These are phyloP conservation scores for Cystofilobasidium bisporidii DNA, from an alignment of 768 basidiomycete species.

Conservation along the genomic window DNA sequence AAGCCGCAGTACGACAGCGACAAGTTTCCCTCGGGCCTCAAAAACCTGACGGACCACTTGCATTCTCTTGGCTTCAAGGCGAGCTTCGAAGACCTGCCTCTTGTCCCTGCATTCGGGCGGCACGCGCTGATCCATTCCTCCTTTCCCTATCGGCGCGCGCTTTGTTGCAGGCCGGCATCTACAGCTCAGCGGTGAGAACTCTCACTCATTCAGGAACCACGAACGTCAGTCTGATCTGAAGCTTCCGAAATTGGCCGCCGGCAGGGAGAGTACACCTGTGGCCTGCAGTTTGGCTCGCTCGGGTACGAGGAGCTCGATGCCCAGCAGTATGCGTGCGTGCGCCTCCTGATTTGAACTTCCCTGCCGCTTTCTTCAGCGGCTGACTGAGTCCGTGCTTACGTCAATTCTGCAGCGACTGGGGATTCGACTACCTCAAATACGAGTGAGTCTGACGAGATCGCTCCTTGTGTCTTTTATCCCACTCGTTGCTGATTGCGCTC, in stretches of 20 bases:
- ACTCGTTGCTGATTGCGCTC: neutral
- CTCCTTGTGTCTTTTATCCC: neutral
- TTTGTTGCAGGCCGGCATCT: constrained; percentile 42
- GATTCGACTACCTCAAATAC: constrained; percentile 28
- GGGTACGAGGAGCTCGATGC: constrained; percentile 48
- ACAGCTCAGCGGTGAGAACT: constrained; percentile 41
- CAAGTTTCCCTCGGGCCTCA: constrained; percentile 31
- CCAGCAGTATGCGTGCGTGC: constrained; percentile 43
- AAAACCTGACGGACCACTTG: constrained; percentile 28
- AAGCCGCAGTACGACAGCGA: constrained; percentile 28
- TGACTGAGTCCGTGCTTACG: neutral
- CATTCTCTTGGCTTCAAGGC: constrained; percentile 32
- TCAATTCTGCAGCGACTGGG: constrained; percentile 4
- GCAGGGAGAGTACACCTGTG: constrained; percentile 39
- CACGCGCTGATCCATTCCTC: neutral
- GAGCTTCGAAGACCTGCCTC: neutral
- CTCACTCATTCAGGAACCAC: too few relatives aligned
- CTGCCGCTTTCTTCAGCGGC: neutral
- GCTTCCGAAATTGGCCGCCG: too few relatives aligned
- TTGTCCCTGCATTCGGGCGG: constrained; percentile 1
- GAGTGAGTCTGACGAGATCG: too few relatives aligned
- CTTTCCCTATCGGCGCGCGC: too few relatives aligned
- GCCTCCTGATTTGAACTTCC: neutral
- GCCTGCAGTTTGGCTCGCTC: constrained; percentile 43
- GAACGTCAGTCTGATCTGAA: too few relatives aligned